phyloP scores from a whole-genome alignment of 768 basidiomycete species.

The Trametes punicea region DNA sequence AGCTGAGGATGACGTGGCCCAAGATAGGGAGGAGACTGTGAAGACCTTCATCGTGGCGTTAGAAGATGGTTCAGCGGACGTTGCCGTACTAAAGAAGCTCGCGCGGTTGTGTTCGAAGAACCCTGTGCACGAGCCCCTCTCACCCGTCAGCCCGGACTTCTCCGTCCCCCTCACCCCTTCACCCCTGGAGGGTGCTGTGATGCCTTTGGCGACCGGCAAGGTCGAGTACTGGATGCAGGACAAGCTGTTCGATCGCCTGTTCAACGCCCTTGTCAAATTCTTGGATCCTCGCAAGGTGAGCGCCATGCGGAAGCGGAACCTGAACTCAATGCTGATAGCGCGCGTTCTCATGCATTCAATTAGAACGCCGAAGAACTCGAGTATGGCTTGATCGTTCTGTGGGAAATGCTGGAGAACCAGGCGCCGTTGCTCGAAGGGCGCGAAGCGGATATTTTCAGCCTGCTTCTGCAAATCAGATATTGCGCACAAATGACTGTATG shows the following conservation, averaged over 20 bases:
- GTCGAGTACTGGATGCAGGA: conserved; percentile 71
- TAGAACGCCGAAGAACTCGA: conserved; percentile 66
- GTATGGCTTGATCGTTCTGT: conserved; percentile 76
- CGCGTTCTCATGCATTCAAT: conserved; percentile 14
- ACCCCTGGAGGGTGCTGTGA: conserved; percentile 42
- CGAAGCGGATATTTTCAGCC: conserved; percentile 72
- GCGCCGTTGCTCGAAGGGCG: conserved; percentile 69
- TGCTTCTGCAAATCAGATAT: conserved; percentile 69
- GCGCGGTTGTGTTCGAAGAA: conserved; percentile 61
- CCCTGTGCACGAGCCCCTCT: conserved; percentile 46
- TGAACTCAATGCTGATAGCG: conserved; percentile 16
- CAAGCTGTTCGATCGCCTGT: conserved; percentile 66
- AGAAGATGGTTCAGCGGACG: conserved; percentile 48
- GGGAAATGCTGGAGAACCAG: conserved; percentile 82
- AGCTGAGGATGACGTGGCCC: conserved; percentile 36
- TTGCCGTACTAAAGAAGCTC: conserved; percentile 60
- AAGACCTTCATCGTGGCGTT: conserved; percentile 52
- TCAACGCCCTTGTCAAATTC: conserved; percentile 60
- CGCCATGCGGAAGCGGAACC: not conserved
- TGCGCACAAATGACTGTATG: conserved; percentile 69
- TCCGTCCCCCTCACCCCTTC: conserved; percentile 56
- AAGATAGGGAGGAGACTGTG: conserved; percentile 48
- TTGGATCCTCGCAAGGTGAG: conserved; percentile 61
- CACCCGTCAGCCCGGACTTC: conserved; percentile 52
- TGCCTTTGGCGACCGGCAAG: conserved; percentile 42